A percentile compares a stretch with the other conserved stretches of the same genome.
These are phyloP conservation scores for Nannochloris sp. DNA, from an alignment of 139 green algal species.

Conservation along the genomic window DNA sequence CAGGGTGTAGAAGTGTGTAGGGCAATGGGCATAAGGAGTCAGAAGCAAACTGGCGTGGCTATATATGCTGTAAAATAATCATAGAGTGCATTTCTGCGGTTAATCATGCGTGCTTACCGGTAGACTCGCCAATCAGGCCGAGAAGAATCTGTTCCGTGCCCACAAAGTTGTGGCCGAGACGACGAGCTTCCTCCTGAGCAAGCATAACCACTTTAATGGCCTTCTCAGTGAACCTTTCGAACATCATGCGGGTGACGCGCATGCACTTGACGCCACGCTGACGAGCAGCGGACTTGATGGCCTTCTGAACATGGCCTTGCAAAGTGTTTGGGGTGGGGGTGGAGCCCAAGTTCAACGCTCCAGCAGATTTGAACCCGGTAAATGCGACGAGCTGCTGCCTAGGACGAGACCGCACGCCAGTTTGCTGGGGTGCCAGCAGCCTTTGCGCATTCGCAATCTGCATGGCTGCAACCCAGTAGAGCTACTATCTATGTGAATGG, in stretches of 20 bases:
- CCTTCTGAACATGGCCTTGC: conserved; percentile 17
- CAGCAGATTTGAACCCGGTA: conserved; percentile 5
- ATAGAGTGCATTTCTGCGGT: background rate
- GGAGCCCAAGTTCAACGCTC: background rate
- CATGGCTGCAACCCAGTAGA: too few species aligned
- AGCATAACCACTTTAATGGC: conserved; percentile 98
- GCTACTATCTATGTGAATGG: too few species aligned
- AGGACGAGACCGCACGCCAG: background rate
- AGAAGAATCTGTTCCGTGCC: conserved; percentile 99
- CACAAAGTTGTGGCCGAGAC: conserved; percentile 98
- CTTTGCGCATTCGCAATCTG: too few species aligned
- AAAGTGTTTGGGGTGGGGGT: background rate
- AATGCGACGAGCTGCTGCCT: conserved; percentile 13
- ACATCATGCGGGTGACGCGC: conserved; percentile 64
- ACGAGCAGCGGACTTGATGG: background rate
- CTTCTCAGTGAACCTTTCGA: conserved; percentile 95
- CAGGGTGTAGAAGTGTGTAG: too few species aligned
- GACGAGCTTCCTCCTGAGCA: conserved; percentile 93
- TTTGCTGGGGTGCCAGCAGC: too few species aligned
- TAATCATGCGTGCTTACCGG: conserved; percentile 35
- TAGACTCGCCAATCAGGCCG: conserved; percentile 96
- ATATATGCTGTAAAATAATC: background rate
- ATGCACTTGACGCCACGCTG: background rate
- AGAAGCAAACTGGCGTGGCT: background rate
- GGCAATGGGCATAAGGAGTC: background rate